Evolutionary conservation across 2,329 filamentous ascomycete species (phyloP), one percentile per base, ranked within the genome.

Genomic region (Calonectria crousiana): DNA sequence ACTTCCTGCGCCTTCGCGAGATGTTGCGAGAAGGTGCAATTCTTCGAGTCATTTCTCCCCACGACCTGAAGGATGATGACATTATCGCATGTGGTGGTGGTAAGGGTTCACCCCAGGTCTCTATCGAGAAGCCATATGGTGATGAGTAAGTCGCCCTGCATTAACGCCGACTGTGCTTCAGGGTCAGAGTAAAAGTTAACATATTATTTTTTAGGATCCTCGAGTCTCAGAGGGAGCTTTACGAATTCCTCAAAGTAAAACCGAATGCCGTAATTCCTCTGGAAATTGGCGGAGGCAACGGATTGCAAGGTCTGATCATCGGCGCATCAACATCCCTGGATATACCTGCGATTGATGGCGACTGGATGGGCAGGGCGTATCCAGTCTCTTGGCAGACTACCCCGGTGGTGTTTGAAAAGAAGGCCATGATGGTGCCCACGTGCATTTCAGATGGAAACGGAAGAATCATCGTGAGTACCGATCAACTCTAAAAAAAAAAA

Each of bases 61-160:
- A 85, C n/a, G 85, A 88, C 72, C 82, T 91, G 2, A 75, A 82
- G 0, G 86, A 89, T 68, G 83, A 87, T 56, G 87, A 86, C 2
- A 81, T 85, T 0, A 85, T 92, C 28, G 88, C 87, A 23, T 88
- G 87, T 69, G 89, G 88, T 28, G 89, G 89, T 1, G 87, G 88
- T 71, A 88, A 88, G 79, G 90, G 90, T n/a, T 90, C 88, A 9
- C 90, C 90, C 0, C 89, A 88, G 16, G 90, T 91, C 0, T 86
- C 85, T 1, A 88, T 90, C 73, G 90, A 92, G 82, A 89, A 90
- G 76, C 86, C 91, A 1, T 85, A 71, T n/a, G 68, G 72, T 11
- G 72, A 69, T 51, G 58, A 20, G 38, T 83, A 34, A 20, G 72
- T 62, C 64, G n/a, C 30, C 36, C 23, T 26, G 9, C 20, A 9